Evolutionary conservation across 192 early-diverging fungal species (phyloP).

Genomic region (Entophlyctis luteolus): DNA sequence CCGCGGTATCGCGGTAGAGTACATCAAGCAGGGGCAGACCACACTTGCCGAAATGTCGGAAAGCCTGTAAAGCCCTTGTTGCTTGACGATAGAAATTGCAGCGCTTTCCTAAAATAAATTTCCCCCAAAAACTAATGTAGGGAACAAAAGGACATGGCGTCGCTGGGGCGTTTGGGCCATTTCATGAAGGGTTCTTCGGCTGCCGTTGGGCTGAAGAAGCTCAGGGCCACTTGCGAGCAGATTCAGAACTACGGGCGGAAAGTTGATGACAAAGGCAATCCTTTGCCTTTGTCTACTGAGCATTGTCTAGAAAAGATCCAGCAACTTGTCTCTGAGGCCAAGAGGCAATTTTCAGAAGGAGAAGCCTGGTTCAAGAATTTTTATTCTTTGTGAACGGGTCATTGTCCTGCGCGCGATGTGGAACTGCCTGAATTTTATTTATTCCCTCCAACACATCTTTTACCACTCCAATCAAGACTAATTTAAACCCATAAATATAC

Average conservation of each 20-base stretch:
- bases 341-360: not conserved
- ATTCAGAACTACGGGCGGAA: constrained; percentile 75
- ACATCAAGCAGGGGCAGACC: constrained; percentile 77
- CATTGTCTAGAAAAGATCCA: not conserved
- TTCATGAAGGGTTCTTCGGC: constrained; percentile 91
- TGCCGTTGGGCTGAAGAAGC: constrained; percentile 73
- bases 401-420: too few relatives aligned
- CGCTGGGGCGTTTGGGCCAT: constrained; percentile 78
- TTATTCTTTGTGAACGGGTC: not conserved
- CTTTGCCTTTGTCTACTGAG: constrained; percentile 1
- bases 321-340: not conserved
- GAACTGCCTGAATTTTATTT: too few relatives aligned
- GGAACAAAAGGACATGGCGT: constrained; percentile 64
- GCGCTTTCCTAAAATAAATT: not conserved
- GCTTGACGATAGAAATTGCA: not conserved
- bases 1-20: constrained; percentile 69
- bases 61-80: constrained; percentile 47
- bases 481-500: too few relatives aligned
- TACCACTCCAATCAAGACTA: too few relatives aligned
- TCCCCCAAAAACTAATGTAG: too few relatives aligned
- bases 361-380: constrained; percentile 4
- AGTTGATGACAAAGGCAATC: not conserved
- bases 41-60: constrained; percentile 75
- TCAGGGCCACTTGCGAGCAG: constrained; percentile 77
- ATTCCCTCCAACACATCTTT: too few relatives aligned